Base-by-base conservation (phyloP, 2,329 filamentous ascomycete species). In the Claviceps maximensis region DNA sequence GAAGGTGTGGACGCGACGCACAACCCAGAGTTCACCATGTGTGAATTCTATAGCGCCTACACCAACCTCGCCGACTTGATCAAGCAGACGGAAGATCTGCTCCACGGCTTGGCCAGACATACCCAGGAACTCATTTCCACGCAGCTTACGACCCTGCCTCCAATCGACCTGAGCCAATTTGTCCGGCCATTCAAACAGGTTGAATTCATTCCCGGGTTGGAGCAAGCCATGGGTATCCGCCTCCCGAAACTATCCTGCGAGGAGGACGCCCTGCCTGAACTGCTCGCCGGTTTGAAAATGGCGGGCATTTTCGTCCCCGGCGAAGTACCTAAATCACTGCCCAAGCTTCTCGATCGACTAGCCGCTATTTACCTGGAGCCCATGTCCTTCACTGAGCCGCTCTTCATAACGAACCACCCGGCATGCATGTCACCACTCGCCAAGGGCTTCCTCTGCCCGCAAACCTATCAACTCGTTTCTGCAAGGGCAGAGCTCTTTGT, bases 21-120 rank as follows among this genome's bases (percentile, higher is more conserved):
- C 66, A 98, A 98, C 64, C 91, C 93, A 0, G 93, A 98, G 65
- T 98, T 97, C 70, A 93, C 87, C 46, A 97, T 88, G 55, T 97
- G 91, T 73, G 93, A 98, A 70, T 97, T 95, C 70, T 98, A 98
- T 69, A 84, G 86, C 56, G 84, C 90, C 2, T 94, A 90, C 62
- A 82, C 85, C 55, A 86, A 84, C 58, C 76, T 96, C 0, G 72
- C 82, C 38, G 80, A 87, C 44, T 72, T 97, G 50, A 89, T 95
- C 63, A 65, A 68, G 21, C 80, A 83, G 64, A 97, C 91, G 1
- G 86, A 93, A 65, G 71, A 76, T 15, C 69, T 97, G 48, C 69
- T 96, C 33, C 71, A 65, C 36, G 74, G 77, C 19, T 72, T 90
- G 17, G 77, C 79, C 10, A 61, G 67, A 17, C 74, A 77, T 57